Base-by-base conservation (phyloP, 768 basidiomycete genomes). In the Lactarius vividus region DNA sequence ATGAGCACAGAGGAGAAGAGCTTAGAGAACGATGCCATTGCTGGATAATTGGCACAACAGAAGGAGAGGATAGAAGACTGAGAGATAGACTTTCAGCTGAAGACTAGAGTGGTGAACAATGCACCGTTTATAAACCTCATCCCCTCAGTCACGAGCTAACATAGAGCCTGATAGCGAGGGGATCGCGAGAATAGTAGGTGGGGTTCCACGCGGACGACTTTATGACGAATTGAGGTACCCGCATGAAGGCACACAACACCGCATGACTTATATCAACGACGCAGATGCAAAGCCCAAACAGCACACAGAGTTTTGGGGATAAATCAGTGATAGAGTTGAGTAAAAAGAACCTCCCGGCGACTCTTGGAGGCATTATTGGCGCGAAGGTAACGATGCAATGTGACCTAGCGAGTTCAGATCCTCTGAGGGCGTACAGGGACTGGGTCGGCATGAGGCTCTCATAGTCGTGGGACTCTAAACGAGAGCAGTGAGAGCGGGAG, bases 1-100 rank as follows among this genome's bases (percentile, higher is more conserved):
- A 73, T 61, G 23, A 70, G n/a, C 49, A 72, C 68, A 23, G 70
- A 71, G 35, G 67, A 59, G 63, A 72, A 59, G 55, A 74, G 70
- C 64, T 65, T 67, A 28, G 39, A 37, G 29, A 70, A 71, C 67
- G 69, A 59, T 62, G 72, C 65, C 65, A 66, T 71, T 53, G 26
- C 9, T 35, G 28, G 20, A 11, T 26, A 35, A n/a, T 35, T 20
- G 3, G 33, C 4, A 29, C 18, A 0, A 31, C 20, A 6, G 52
- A 28, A 55, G 37, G 55, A 57, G 33, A 57, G 33, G 20, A 23
- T 23, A 20, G 15, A 18, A 1, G 54, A 28, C 54, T 55, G 29
- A 29, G 54, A 55, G 54, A 55, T 28, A 15, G 10, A 8, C 20
- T 10, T 10, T 4, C 33, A 18, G 29, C 29, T n/a, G 55, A 35